These are phyloP conservation scores for Leccinum variicolor DNA, from an alignment of 768 basidiomycete species.

Conservation along the genomic window DNA sequence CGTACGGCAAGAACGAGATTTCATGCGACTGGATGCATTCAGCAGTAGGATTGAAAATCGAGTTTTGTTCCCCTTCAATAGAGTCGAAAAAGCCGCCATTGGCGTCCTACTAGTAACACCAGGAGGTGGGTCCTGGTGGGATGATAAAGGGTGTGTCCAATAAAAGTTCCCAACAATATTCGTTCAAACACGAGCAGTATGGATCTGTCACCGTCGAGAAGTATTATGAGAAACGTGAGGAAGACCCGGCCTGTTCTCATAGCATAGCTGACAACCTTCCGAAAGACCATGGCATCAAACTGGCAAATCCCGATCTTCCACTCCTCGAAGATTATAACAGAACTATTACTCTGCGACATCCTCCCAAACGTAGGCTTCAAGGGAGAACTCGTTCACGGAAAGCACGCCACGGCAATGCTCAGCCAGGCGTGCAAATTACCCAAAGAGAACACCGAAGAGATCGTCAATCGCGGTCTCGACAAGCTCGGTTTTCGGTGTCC, in stretches of 20 bases:
- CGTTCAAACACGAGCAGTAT: slow-evolving; percentile 36
- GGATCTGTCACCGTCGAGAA: slow-evolving; percentile 40
- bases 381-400: slow-evolving; percentile 45
- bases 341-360: slow-evolving; percentile 43
- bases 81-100: too few relatives aligned
- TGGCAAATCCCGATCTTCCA: slow-evolving; percentile 35
- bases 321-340: slow-evolving; percentile 39
- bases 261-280: background rate
- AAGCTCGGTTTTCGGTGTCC: slow-evolving; percentile 39
- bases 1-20: background rate
- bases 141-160: slow-evolving; percentile 57
- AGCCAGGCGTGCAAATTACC: slow-evolving; percentile 44
- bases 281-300: slow-evolving; percentile 37
- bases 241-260: background rate
- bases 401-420: slow-evolving; percentile 49
- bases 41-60: background rate
- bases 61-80: too few relatives aligned
- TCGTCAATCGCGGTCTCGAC: slow-evolving; percentile 39
- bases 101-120: too few relatives aligned
- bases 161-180: slow-evolving; percentile 35
- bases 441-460: slow-evolving; percentile 42
- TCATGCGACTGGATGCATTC: background rate
- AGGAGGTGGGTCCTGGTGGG: too few relatives aligned
- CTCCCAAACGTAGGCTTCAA: slow-evolving; percentile 37
- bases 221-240: slow-evolving; percentile 44